These are phyloP conservation scores for Talaromyces sp. DNA, from an alignment of 2,329 filamentous ascomycete species.

Conservation along the genomic window DNA sequence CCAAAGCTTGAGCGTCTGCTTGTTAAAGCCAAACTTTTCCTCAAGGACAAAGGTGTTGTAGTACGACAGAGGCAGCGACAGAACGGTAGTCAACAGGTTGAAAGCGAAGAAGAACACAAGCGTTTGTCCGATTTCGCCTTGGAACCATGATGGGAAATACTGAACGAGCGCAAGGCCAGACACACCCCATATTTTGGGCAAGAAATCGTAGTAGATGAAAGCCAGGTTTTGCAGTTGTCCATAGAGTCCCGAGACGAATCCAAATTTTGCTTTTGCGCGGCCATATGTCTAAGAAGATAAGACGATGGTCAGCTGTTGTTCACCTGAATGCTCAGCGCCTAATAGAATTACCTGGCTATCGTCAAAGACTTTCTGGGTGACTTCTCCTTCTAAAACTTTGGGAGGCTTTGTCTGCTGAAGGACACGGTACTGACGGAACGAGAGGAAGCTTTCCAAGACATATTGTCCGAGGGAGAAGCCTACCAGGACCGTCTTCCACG, in stretches of 20 bases:
- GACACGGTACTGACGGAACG: constrained; percentile 82
- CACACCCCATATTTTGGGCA: constrained; percentile 84
- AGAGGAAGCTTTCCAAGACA: constrained; percentile 82
- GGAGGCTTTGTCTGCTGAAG: constrained; percentile 76
- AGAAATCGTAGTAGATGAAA: constrained; percentile 84
- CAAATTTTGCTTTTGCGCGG: constrained; percentile 89
- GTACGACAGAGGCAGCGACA: constrained; percentile 76
- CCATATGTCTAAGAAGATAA: constrained; percentile 66
- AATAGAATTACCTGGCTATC: constrained; percentile 66
- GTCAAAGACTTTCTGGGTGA: constrained; percentile 85
- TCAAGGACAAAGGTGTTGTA: constrained; percentile 96
- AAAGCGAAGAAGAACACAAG: constrained; percentile 89
- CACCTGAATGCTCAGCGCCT: not conserved
- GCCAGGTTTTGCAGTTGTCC: constrained; percentile 82
- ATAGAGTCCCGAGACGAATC: constrained; percentile 75
- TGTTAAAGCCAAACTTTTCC: constrained; percentile 98
- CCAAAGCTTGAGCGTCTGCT: constrained; percentile 87
- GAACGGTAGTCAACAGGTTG: constrained; percentile 71
- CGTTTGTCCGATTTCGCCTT: constrained; percentile 89
- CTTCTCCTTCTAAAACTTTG: constrained; percentile 81
- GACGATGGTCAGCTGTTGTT: not conserved
- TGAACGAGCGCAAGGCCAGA: constrained; percentile 69
- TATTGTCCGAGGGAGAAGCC: constrained; percentile 92
- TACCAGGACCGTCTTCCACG: constrained; percentile 95
- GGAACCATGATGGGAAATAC: constrained; percentile 73